Evolutionary conservation across 2,329 filamentous ascomycete genomes (phyloP), one percentile per base, ranked within the genome.

Genomic region (Leptographium procerum): DNA sequence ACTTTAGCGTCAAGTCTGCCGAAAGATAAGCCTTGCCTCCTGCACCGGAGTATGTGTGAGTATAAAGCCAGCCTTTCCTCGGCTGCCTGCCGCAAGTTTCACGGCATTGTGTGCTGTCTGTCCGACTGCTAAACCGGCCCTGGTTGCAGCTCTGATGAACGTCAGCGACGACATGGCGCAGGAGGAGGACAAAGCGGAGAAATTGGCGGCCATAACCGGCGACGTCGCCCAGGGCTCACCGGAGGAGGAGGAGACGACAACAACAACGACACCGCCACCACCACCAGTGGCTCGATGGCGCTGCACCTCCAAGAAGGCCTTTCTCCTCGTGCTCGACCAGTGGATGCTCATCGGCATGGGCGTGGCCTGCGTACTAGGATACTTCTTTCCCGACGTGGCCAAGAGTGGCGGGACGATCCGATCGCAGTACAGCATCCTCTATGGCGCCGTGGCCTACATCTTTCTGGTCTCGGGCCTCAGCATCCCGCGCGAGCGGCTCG

Each of bases 401-500:
- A 72, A 73, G 22, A 72, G 73, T 55, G 76, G 76, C 40, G 77
- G 77, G 8, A 66, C 70, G 52, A 78, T 76, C 69, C 80, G 69
- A 70, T 84, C 70, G 65, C 81, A 73, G 70, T 80, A 72, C 73
- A 82, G 65, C 72, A 80, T 88, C 57, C 76, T 88, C 33, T 89
- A 89, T 67, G 83, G 85, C 34, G 83, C 79, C 24, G 83, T 89
- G 33, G 82, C 78, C 22, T 70, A 88, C 65, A 87, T 89, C 64
- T 89, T 89, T 69, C 74, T 89, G 59, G 77, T 88, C 63, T 88
- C 85, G 58, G 86, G 86, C 4, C 77, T 88, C 64, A 87, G 86
- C 56, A 79, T 89, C 22, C 77, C 84, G 29, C 40, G 51, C 36
- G 58, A 54, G 16, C 54, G 57, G 43, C 43, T 60, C 16, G 10